Percentiles rank a stretch among this genome's conserved stretches.
Conservation (phyloP, 2,329 filamentous ascomycete genomes). For the Ophiostoma piceae region DNA sequence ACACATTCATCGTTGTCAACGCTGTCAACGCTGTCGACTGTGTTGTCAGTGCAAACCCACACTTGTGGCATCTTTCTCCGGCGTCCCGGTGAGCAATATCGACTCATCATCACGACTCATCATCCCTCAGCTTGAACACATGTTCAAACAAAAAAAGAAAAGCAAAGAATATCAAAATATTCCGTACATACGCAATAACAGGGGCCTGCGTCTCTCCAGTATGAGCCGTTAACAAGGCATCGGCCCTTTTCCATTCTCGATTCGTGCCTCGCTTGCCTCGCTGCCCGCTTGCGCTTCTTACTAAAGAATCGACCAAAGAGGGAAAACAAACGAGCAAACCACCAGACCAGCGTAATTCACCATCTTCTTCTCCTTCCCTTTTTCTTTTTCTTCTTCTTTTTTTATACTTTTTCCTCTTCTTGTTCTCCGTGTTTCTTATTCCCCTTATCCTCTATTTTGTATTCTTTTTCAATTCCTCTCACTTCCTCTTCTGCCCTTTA, state of each 20-base stretch:
- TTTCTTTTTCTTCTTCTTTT: background rate
- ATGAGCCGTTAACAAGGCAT: slow-evolving; percentile 14
- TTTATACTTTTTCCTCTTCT: slow-evolving; percentile 1
- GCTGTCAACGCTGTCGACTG: background rate
- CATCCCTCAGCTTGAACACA: background rate
- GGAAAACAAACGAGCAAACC: background rate
- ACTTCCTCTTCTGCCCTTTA: background rate
- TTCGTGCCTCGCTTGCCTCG: background rate
- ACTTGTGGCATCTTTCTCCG: background rate
- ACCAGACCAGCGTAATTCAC: background rate
- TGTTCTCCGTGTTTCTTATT: slow-evolving; percentile 2
- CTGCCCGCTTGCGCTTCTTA: background rate
- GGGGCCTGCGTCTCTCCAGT: background rate
- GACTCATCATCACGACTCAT: slow-evolving; percentile 13
- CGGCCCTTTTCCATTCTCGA: slow-evolving; percentile 15
- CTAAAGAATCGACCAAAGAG: background rate
- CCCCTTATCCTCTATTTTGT: background rate
- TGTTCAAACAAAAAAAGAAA: background rate
- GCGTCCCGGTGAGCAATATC: slow-evolving; percentile 6
- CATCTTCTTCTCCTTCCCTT: background rate
- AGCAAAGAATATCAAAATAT: background rate
- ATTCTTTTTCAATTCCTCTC: too few species aligned
- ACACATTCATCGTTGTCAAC: background rate
- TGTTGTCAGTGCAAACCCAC: slow-evolving; percentile 2
- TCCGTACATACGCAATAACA: background rate